Evolutionary conservation across 768 basidiomycete genomes (phyloP).

Genomic region (Pleurotus citrinopileatus): DNA sequence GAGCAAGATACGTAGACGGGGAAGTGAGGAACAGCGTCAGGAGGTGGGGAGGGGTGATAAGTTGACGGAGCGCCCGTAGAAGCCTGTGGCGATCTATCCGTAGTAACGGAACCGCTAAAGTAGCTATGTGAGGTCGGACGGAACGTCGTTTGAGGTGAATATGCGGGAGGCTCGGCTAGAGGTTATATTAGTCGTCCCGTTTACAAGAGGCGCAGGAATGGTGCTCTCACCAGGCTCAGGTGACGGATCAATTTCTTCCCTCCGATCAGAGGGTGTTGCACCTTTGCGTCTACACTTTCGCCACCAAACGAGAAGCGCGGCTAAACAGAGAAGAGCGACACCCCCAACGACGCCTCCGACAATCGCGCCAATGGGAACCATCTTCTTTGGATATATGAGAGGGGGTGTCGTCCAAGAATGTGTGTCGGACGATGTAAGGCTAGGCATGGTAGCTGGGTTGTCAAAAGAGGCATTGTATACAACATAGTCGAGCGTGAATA

Average conservation of each 20-base stretch:
- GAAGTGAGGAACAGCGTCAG: neutral
- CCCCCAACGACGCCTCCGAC: conserved; percentile 19
- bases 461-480: conserved; percentile 33
- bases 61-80: neutral
- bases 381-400: neutral
- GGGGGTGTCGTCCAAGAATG: conserved; percentile 1
- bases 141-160: neutral
- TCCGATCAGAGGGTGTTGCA: neutral
- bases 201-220: too few relatives aligned
- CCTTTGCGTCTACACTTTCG: neutral
- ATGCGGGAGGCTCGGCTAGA: neutral
- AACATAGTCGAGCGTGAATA: conserved; percentile 38
- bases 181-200: too few relatives aligned
- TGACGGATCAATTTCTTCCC: conserved; percentile 3
- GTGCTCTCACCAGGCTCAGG: conserved; percentile 2
- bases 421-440: conserved; percentile 6
- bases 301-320: neutral
- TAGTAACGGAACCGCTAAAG: neutral
- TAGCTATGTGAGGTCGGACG: neutral
- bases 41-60: neutral
- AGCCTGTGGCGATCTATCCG: neutral
- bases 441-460: conserved; percentile 19
- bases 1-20: neutral
- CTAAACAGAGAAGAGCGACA: conserved; percentile 6
- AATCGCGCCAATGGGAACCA: conserved; percentile 10